Evolutionary conservation across 345 rosid genomes (phyloP), one percentile per base, ranked within the genome.

Genomic region (Corchorus capsularis): DNA sequence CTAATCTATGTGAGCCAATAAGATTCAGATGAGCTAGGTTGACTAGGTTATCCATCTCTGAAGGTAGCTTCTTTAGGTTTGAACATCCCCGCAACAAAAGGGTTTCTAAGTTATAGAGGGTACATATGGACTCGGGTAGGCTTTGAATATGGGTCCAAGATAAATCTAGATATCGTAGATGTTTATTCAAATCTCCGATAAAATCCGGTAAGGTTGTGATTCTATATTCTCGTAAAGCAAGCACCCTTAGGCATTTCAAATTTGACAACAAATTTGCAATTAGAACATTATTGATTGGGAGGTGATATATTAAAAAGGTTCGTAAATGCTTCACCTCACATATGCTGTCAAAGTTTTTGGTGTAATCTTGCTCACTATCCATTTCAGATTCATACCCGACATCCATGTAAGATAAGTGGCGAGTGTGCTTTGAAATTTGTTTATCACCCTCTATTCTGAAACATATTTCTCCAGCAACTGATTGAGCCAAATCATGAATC

Each of bases 401-500:
- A 17, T 0, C 32, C 8, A 20, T 20, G 71, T 46, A 67, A 67
- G 71, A 47, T 22, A 67, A 14, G 71, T 47, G 56, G 19, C 71
- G 71, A 14, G 56, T 13, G 1, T 54, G 10, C 22, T 54, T n/a
- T 54, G 59, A 54, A 6, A 54, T 6, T 17, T 54, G 1, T 1
- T 54, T 2, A 54, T 17, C 59, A 6, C 22, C 20, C 4, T 55
- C 59, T 1, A 6, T 55, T 2, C 11, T n/a, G 3, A 1, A n/a
- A 4, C 27, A 55, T 55, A n/a, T 55, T 63, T 82, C 82, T 68
- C 80, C 80, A 2, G 82, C 77, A 56, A 78, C 68, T 71, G 69
- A 83, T 57, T 77, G 77, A 34, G 87, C 85, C 71, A 84, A 50
- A 75, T 82, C 85, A 77, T 77, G 71, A 70, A 82, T 75, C 41